phyloP scores from a whole-genome alignment of 2,329 filamentous ascomycete species.

The Harringtonia aguacate region DNA sequence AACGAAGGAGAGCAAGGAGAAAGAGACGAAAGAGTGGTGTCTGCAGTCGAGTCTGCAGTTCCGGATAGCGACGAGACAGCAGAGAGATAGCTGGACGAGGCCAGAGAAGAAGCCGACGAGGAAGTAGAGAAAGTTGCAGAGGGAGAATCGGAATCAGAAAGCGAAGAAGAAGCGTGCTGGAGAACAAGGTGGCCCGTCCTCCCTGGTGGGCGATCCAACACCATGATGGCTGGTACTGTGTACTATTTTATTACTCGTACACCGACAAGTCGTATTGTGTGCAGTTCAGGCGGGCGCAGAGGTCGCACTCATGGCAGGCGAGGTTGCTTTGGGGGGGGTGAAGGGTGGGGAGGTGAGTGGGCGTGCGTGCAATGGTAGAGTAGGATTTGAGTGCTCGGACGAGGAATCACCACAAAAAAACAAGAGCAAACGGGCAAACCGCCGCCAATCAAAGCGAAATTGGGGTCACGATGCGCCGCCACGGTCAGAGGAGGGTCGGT shows the following conservation, averaged over 20 bases:
- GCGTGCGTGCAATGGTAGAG: not conserved
- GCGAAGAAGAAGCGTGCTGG: not conserved
- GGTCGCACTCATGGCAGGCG: constrained; percentile 6
- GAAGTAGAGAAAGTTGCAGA: not conserved
- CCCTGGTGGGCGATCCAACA: constrained; percentile 4
- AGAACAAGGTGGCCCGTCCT: constrained; percentile 5
- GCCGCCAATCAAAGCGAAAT: too few relatives aligned
- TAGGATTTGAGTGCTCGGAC: constrained; percentile 1
- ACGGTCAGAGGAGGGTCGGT: too few relatives aligned
- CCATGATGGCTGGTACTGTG: constrained; percentile 8
- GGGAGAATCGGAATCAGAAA: not conserved
- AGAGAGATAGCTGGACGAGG: not conserved
- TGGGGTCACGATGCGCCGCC: too few relatives aligned
- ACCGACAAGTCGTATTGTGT: not conserved
- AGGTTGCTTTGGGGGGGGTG: constrained; percentile 1
- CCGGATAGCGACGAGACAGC: constrained; percentile 1
- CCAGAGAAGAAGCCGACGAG: constrained; percentile 1
- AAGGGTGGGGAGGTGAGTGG: not conserved
- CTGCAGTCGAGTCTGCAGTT: not conserved
- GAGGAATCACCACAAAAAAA: not conserved
- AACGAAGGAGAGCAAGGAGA: not conserved
- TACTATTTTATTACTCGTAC: not conserved
- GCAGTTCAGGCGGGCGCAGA: not conserved
- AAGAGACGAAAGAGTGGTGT: not conserved
- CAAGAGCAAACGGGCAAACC: not conserved